Evolutionary conservation across 768 basidiomycete genomes (phyloP), one percentile per base, ranked within the genome.

Genomic region (Collybiopsis luxurians): DNA sequence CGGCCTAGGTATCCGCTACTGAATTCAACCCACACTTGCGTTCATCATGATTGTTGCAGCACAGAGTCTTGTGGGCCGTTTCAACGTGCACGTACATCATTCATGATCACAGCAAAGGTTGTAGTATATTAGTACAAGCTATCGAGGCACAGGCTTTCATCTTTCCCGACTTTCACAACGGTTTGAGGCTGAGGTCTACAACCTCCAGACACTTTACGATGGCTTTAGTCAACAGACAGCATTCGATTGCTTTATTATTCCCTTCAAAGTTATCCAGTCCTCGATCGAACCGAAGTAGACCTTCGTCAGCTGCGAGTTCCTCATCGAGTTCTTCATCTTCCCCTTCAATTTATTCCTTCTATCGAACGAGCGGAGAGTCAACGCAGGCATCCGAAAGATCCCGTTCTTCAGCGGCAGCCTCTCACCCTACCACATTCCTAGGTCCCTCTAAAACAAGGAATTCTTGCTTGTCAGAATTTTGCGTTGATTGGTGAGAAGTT

Each of bases 251-350:
- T 48, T 64, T 57, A 38, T 64, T 66, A 19, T 63, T 54, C 46
- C 72, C 62, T 51, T 65, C 67, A 27, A 72, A 67, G 60, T 68
- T 62, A 38, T 75, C 72, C 15, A 58, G 60, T 56, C 72, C 69
- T 12, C 72, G 66, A 71, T 78, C 80, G 63, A 86, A 73, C 68
- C 87, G 86, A 40, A 83, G 77, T 53, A 88, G 77, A 48, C 85
- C 86, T 61, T 86, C 80, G 30, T 73, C 67, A n/a, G 63, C 59
- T 64, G 86, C 85, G 44, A 85, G 78, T 21, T 67, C 63, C 62
- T 87, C 85, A 54, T 86, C 80, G 52, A 39, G 70, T 23, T 75
- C 76, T 24, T 86, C 71, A 36, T 76, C 69, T 53, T 67, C 60
- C 17, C 43, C 40, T n/a, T 39, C 40, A 27, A 21, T 9, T 40